These are phyloP conservation scores for Nicotiana otophora DNA, from an alignment of 257 asterid genomes.

Conservation along the genomic window DNA sequence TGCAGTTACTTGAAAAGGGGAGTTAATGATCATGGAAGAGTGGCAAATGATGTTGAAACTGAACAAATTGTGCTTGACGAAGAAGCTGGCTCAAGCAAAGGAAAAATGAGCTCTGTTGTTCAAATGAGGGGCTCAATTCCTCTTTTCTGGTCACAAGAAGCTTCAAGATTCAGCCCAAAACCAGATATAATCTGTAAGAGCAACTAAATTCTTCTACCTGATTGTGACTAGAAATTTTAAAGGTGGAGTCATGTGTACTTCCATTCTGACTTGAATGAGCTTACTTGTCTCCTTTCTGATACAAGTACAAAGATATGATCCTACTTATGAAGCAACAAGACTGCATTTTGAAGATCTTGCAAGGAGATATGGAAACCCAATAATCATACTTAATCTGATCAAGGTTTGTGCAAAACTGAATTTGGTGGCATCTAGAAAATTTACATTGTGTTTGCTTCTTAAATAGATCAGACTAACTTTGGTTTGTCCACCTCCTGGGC, in stretches of 20 bases:
- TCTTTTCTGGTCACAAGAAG: conserved; percentile 99
- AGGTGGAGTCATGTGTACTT: not conserved
- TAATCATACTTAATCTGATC: conserved; percentile 88
- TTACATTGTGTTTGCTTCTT: conserved; percentile 2
- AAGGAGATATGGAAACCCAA: conserved; percentile 89
- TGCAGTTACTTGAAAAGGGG: conserved; percentile 95
- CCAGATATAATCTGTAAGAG: conserved; percentile 95
- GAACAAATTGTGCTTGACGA: conserved; percentile 96
- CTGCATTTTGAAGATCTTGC: conserved; percentile 92
- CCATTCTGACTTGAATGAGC: not conserved
- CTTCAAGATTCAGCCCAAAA: conserved; percentile 97
- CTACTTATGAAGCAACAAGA: conserved; percentile 96
- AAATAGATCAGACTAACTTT: not conserved
- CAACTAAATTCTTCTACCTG: conserved; percentile 13
- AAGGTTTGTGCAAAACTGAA: conserved; percentile 50
- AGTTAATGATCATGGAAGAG: conserved; percentile 96
- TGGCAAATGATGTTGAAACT: conserved; percentile 98
- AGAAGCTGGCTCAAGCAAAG: conserved; percentile 94
- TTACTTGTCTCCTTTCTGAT: conserved; percentile 19
- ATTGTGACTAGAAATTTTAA: conserved; percentile 1
- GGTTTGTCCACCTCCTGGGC: not conserved
- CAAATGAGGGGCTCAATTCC: conserved; percentile 99
- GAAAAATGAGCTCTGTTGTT: conserved; percentile 96
- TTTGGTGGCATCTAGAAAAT: not conserved
- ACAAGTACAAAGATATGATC: conserved; percentile 97